These are phyloP conservation scores for Fusarium napiforme DNA, from an alignment of 2,329 filamentous ascomycete species.

Conservation along the genomic window DNA sequence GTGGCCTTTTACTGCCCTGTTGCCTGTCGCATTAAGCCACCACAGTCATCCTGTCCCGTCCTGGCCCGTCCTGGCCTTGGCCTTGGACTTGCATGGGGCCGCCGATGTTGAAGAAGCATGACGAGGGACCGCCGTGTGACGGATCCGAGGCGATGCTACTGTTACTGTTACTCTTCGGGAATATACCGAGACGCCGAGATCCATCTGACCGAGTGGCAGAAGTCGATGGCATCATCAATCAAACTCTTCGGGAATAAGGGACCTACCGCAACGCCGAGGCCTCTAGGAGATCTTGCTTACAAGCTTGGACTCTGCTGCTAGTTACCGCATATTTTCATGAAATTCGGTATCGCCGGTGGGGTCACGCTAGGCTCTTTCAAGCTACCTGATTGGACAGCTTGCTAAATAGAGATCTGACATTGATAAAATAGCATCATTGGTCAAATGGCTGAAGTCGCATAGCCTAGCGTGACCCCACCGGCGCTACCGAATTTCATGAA, in stretches of 20 bases:
- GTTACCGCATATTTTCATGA: background rate
- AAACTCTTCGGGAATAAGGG: slow-evolving; percentile 17
- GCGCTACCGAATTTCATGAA: too few species aligned
- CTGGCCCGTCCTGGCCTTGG: background rate
- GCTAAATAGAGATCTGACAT: too few species aligned
- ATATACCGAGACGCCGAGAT: background rate
- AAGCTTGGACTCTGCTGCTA: background rate
- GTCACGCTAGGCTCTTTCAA: too few species aligned
- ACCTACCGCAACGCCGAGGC: slow-evolving; percentile 5
- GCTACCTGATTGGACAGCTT: too few species aligned
- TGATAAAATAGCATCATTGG: too few species aligned
- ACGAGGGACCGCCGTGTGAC: background rate
- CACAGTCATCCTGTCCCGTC: too few species aligned
- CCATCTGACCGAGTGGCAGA: too few species aligned
- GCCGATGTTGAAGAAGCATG: background rate
- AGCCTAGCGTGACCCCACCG: too few species aligned
- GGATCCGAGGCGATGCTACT: slow-evolving; percentile 5
- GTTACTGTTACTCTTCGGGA: slow-evolving; percentile 17
- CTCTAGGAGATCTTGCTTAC: slow-evolving; percentile 18
- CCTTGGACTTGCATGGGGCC: background rate
- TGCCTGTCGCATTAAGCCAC: slow-evolving; percentile 5
- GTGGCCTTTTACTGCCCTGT: slow-evolving; percentile 15
- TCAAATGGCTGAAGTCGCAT: too few species aligned
- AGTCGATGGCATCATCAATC: too few species aligned
- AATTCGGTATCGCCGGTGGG: too few species aligned